Percentiles rank a stretch among this genome's conserved stretches.
These are phyloP conservation scores for Penicillium nordicum DNA, from an alignment of 2,329 filamentous ascomycete species.

Conservation along the genomic window DNA sequence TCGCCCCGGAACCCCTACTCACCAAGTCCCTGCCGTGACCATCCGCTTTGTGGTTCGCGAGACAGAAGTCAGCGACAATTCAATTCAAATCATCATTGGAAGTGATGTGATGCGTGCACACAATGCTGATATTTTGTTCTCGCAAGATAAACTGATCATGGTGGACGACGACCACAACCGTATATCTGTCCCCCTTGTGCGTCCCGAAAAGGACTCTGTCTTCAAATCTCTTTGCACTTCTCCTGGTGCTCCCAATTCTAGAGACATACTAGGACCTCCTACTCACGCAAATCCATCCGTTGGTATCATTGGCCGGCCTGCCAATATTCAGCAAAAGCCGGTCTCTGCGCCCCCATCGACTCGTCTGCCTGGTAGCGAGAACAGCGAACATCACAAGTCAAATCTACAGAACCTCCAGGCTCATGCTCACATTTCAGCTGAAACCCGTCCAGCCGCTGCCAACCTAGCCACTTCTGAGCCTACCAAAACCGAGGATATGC, in stretches of 20 bases:
- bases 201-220: conserved; percentile 77
- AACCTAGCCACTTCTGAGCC: conserved; percentile 19
- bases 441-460: conserved; percentile 1
- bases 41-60: conserved; percentile 72
- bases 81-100: conserved; percentile 82
- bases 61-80: conserved; percentile 49
- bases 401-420: conserved; percentile 2
- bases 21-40: conserved; percentile 76
- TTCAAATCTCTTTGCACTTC: conserved; percentile 75
- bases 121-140: conserved; percentile 87
- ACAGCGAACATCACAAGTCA: conserved; percentile 23
- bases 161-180: conserved; percentile 85
- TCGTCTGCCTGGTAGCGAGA: conserved; percentile 24
- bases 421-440: conserved; percentile 9
- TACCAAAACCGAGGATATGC: conserved; percentile 29
- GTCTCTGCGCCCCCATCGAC: conserved; percentile 27
- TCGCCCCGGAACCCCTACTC: conserved; percentile 67
- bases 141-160: conserved; percentile 81
- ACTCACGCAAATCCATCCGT: conserved; percentile 24
- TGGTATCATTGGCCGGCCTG: conserved; percentile 35
- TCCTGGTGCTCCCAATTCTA: conserved; percentile 21
- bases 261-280: not conserved
- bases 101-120: conserved; percentile 82
- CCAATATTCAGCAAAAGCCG: conserved; percentile 22
- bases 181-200: conserved; percentile 83